Evolutionary conservation across 768 basidiomycete species (phyloP), one percentile per base, ranked within the genome.

Genomic region (Lentinus tigrinus): DNA sequence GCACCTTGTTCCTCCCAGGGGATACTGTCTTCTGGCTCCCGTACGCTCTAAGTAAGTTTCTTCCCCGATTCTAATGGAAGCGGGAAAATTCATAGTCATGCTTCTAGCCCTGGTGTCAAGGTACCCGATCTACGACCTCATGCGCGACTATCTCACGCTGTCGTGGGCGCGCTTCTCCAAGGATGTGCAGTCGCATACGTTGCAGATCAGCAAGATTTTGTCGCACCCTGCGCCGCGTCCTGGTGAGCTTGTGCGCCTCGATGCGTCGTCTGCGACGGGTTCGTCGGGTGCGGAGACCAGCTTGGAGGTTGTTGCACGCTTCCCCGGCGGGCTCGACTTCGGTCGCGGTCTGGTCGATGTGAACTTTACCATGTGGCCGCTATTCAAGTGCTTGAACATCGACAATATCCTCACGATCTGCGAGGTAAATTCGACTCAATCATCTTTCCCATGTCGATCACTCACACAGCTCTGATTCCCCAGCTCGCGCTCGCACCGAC

Each of bases 11-110:
- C 75, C 77, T 94, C 27, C 91, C 92, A 0, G 90, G 89, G 0
- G 92, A 94, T 65, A 90, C 92, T 16, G 92, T 93, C 28, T 95
- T 95, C 68, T 97, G 95, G 95, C 81, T 97, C 38, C 95, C 95
- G 3, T 96, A 95, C 68, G 89, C 91, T 1, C 76, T 97, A 39
- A 93, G 93, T 93, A 67, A 72, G 88, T 79, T 17, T 24, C 19
- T 61, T 57, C 43, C 38, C 57, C 34, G n/a, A 17, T 43, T 50
- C 9, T 60, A 42, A 14, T 48, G 26, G 63, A 50, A 23, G 49
- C 19, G 26, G 31, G 28, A 26, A 24, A 16, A 27, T 39, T 54
- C 31, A 59, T 37, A 2, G 39, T 17, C 24, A 37, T 11, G 31
- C 31, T 42, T 50, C 36, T 58, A 91, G 91, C 89, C 16, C 80